Conservation (phyloP, 2,329 filamentous ascomycete genomes). For the Aspergillus sp. region DNA sequence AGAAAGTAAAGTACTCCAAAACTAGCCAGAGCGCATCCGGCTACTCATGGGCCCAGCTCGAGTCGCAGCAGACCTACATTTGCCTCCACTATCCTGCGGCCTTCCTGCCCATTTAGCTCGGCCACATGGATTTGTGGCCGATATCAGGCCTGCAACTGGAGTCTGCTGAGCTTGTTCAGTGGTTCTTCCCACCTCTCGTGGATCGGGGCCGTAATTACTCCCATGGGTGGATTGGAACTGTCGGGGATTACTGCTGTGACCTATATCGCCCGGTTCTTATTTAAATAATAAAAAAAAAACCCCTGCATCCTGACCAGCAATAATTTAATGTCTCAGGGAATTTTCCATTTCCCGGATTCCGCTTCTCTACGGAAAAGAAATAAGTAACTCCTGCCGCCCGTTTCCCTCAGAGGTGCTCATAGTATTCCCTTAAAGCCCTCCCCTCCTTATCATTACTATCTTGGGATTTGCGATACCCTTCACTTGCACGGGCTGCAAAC, state of each 20-base stretch:
- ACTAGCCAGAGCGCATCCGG: not conserved
- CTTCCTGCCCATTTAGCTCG: conserved; percentile 1
- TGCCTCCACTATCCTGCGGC: not conserved
- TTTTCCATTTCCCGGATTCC: not conserved
- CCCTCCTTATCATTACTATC: not conserved
- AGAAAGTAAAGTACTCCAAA: no score
- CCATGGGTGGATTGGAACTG: not conserved
- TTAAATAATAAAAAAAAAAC: not conserved
- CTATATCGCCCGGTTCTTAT: conserved; percentile 2
- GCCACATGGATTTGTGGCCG: conserved; percentile 1
- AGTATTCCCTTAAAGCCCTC: not conserved
- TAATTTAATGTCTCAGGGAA: not conserved
- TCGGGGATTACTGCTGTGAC: not conserved
- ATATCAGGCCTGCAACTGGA: not conserved
- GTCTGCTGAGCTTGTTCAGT: not conserved
- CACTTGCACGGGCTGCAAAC: not conserved
- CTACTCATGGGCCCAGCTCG: not conserved
- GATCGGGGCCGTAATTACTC: not conserved
- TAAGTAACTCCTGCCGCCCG: not conserved
- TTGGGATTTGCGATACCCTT: not conserved
- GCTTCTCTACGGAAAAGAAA: not conserved
- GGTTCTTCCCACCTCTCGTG: not conserved
- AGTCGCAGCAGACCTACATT: not conserved
- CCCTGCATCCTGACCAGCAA: not conserved
- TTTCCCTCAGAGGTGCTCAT: not conserved